Base-by-base conservation (phyloP, 1,139 yeast species). In the Sugiyamaella pinicola region DNA sequence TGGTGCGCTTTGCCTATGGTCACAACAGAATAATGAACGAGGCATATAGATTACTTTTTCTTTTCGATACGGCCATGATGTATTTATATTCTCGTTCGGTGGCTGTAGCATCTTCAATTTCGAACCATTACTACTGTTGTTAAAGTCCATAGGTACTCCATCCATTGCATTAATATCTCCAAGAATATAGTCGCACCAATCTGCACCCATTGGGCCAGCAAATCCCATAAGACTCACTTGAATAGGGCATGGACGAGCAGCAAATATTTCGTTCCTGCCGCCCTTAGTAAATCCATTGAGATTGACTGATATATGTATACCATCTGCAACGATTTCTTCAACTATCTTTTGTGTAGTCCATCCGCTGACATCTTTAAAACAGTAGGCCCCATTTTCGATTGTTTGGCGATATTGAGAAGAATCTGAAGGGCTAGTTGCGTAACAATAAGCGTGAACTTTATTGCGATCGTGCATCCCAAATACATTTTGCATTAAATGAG, bases 231-330 rank as follows among this genome's bases (percentile, higher is more conserved):
- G 56, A 2, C 69, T 56, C 9, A 69, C 55, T 44, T 67, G 69
- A n/a, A 69, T 56, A 2, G 72, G 72, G 31, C 68, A 65, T 4
- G 71, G 69, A 8, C 71, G 55, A 10, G 66, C 61, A 2, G 71
- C 71, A 55, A 69, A 69, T 2, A 69, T 60, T 51, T 69, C 72
- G 44, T 68, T 69, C 6, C 70, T 55, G 2, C 71, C 69, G 1
- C 72, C 72, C 33, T 69, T 62, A 1, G 72, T 69, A 48, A 68
- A 69, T 28, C 72, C 72, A 40, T 69, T 69, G 33, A 69, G 56
- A 48, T 69, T 69, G 9, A 69, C 69, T 38, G 69, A 55, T 9
- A 69, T 58, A 48, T 69, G 72, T 17, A 69, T 62, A 0, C 69
- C 69, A 53, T 69, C 72, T 1, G 51, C 51, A 8, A 59, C 62